Conservation (phyloP, 2,329 filamentous ascomycete species). For the Beauveria rudraprayagi region DNA sequence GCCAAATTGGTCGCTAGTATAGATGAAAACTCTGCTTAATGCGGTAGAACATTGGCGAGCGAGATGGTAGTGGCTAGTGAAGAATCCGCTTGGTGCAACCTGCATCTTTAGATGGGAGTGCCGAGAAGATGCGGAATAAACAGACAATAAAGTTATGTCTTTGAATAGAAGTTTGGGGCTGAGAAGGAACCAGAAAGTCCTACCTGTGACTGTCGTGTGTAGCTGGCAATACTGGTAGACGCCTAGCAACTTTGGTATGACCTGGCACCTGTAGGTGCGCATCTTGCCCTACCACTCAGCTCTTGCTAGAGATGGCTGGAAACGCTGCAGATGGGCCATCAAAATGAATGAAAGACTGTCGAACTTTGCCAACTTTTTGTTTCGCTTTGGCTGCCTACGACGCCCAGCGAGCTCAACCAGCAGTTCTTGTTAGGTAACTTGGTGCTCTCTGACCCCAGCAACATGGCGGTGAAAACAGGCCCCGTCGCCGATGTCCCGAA, state of each 20-base stretch:
- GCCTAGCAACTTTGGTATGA: not conserved
- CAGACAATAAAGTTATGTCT: not conserved
- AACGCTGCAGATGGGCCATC: too few relatives aligned
- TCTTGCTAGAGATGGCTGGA: too few relatives aligned
- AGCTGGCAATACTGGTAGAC: not conserved
- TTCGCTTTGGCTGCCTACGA: not conserved
- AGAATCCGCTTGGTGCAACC: not conserved
- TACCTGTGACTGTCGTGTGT: not conserved
- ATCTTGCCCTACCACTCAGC: too few relatives aligned
- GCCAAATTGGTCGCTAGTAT: not conserved
- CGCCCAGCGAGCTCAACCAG: not conserved
- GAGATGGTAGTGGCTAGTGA: slow-evolving; percentile 4
- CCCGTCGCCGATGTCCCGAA: not conserved
- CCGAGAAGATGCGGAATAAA: too few relatives aligned
- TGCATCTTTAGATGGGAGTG: not conserved
- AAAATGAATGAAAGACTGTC: not conserved
- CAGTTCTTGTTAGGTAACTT: not conserved
- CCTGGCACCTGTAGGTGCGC: too few relatives aligned
- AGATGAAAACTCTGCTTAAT: not conserved
- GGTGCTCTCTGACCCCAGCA: not conserved
- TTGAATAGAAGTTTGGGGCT: not conserved
- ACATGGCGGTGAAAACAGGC: not conserved
- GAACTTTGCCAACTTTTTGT: not conserved
- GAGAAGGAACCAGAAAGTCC: not conserved
- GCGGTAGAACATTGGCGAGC: not conserved